Conservation (phyloP, 306 rosid genomes). For the Acacia crassicarpa region DNA sequence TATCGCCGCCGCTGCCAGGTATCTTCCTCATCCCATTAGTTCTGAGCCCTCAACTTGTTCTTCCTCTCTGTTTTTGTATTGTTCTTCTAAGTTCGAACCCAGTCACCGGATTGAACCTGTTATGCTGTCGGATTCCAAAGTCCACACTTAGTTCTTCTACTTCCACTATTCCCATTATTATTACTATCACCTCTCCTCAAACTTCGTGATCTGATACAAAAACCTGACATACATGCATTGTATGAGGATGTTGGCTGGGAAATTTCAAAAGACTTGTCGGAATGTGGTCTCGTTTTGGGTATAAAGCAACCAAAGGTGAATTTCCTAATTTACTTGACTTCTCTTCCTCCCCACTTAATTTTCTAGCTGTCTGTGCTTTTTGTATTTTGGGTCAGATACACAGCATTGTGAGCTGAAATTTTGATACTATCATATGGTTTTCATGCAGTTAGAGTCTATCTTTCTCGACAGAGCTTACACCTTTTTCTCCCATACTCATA, state of each 20-base stretch:
- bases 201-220: no score
- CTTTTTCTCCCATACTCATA: conserved; percentile 93
- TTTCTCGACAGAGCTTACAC: conserved; percentile 89
- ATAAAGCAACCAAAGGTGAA: conserved; percentile 84
- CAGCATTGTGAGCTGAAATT: not conserved
- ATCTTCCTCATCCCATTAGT: no score
- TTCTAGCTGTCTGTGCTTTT: not conserved
- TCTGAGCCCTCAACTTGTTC: no score
- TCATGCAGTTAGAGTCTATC: conserved; percentile 76
- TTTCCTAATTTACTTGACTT: not conserved
- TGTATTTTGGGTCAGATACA: not conserved
- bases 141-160: no score
- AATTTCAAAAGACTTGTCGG: conserved; percentile 76
- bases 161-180: no score
- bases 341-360: not conserved
- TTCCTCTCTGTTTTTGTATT: no score
- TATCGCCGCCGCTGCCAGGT: no score
- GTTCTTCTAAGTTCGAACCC: no score
- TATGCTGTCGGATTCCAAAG: no score
- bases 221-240: conserved; percentile 33
- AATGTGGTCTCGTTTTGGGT: conserved; percentile 86
- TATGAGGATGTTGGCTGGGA: conserved; percentile 92
- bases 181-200: no score
- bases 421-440: conserved; percentile 10
- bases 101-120: no score